Conservation (phyloP, 2,329 filamentous ascomycete genomes). For the Thelonectria discophora region DNA sequence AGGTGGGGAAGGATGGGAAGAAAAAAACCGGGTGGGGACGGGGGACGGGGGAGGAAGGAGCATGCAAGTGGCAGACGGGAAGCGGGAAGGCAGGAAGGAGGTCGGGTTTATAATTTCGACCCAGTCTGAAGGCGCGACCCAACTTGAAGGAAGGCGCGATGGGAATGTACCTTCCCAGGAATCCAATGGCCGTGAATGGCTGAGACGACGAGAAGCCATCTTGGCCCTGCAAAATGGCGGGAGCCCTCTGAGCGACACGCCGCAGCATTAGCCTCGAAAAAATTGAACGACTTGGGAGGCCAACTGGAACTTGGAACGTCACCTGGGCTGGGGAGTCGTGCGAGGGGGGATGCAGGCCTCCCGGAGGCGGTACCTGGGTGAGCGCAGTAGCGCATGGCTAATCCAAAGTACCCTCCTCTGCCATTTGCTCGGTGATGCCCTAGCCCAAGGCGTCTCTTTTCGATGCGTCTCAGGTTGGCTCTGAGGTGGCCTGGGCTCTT, state of each 20-base stretch:
- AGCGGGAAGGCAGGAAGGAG: neutral
- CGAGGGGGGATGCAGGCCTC: conserved; percentile 2
- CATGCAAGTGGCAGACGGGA: neutral
- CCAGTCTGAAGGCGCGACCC: too few species aligned
- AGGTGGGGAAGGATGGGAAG: neutral
- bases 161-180: neutral
- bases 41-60: neutral
- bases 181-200: neutral
- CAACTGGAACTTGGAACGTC: conserved; percentile 9
- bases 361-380: neutral
- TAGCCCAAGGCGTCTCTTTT: neutral
- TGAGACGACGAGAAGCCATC: neutral
- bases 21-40: conserved; percentile 7
- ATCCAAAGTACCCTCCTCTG: neutral
- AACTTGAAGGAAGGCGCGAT: neutral
- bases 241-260: conserved; percentile 1
- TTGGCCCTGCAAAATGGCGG: neutral
- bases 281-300: conserved; percentile 8
- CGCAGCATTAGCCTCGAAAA: neutral
- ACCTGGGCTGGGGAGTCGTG: conserved; percentile 13
- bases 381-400: neutral
- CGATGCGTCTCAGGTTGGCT: conserved; percentile 1
- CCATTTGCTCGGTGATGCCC: neutral
- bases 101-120: conserved; percentile 15
- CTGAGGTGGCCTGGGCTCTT: neutral